Base-by-base conservation (phyloP, 441 rosid species). In the Adansonia madagascariensis region DNA sequence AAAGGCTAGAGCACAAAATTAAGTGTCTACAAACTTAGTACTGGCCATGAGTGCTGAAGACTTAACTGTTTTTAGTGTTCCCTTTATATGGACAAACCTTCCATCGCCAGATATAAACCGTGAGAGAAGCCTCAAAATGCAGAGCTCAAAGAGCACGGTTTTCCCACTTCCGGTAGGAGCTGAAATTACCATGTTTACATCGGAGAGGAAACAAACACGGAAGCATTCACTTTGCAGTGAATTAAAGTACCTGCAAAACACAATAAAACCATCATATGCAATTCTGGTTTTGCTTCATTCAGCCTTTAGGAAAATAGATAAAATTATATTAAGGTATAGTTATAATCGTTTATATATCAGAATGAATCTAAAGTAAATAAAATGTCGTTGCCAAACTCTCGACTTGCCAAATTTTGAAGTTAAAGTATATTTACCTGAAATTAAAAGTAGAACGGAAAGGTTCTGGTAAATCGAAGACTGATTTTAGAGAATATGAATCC, bases 91-190 rank as follows among this genome's bases (percentile, higher is more conserved):
- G 61, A 73, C 80, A 84, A 94, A 91, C 77, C 79, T 88, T 74
- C 91, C 90, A 20, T 90, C 95, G 41, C 86, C 86, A 15, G 90
- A 81, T 67, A 96, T 78, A 84, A 91, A 93, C 81, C 86, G 89
- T 1, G 93, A 89, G 57, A 96, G 96, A 63, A 94, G 96, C 91
- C 97, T 92, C 84, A 94, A 77, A 76, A 94, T 88, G 85, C 97
- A 91, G 15, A 94, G 93, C 85, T 96, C 99, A 73, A 96, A 96
- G 73, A 96, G 98, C 15, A 90, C 98, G 0, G 99, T 94, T 84
- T 96, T 94, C 71, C 98, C 98, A 79, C 99, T 96, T 72, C 99
- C 99, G 65, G 99, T 94, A 4, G 99, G 99, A 12, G 99, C 98
- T 3, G 98, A 94, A 67, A 96, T 82, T 64, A 94, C 96, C 98